A percentile compares a stretch with the other conserved stretches of the same genome.
Evolutionary conservation across 176 grass and related monocot species (phyloP).

Genomic region (Dendrocalamus sinicus): DNA sequence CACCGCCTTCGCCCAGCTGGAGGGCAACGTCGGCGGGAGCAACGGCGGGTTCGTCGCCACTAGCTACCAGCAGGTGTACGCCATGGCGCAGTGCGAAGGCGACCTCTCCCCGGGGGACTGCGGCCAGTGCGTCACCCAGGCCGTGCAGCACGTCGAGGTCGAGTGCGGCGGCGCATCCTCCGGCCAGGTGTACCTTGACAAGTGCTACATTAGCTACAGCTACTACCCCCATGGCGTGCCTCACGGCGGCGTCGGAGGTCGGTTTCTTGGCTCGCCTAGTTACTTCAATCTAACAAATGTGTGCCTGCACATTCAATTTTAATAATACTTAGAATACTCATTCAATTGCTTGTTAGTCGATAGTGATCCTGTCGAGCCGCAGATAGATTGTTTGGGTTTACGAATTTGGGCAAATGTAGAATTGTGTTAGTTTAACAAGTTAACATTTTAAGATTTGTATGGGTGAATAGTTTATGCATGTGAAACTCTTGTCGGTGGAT

Average conservation of each 20-base stretch:
- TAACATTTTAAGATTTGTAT: neutral
- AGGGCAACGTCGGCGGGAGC: constrained; percentile 52
- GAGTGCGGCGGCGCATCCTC: constrained; percentile 91
- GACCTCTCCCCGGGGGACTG: constrained; percentile 84
- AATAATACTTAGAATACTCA: neutral
- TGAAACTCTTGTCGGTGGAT: constrained; percentile 24
- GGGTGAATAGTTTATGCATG: constrained; percentile 14
- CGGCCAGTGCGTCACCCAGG: constrained; percentile 75
- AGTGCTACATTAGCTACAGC: constrained; percentile 99
- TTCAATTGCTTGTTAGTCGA: constrained; percentile 5
- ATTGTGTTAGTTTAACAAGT: neutral
- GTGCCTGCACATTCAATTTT: constrained; percentile 10
- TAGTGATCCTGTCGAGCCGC: neutral
- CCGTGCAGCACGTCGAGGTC: constrained; percentile 87
- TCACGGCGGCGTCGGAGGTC: constrained; percentile 55
- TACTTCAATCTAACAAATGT: neutral
- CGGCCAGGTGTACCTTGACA: constrained; percentile 92
- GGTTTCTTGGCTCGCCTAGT: neutral
- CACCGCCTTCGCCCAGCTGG: constrained; percentile 81
- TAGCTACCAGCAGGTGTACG: constrained; percentile 79
- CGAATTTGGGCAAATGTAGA: neutral
- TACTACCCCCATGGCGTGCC: constrained; percentile 82
- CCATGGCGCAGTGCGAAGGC: constrained; percentile 97
- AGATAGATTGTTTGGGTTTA: neutral
- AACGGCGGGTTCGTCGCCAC: constrained; percentile 71